phyloP scores from a whole-genome alignment of 345 rosid genomes.

The Linum lewisii region DNA sequence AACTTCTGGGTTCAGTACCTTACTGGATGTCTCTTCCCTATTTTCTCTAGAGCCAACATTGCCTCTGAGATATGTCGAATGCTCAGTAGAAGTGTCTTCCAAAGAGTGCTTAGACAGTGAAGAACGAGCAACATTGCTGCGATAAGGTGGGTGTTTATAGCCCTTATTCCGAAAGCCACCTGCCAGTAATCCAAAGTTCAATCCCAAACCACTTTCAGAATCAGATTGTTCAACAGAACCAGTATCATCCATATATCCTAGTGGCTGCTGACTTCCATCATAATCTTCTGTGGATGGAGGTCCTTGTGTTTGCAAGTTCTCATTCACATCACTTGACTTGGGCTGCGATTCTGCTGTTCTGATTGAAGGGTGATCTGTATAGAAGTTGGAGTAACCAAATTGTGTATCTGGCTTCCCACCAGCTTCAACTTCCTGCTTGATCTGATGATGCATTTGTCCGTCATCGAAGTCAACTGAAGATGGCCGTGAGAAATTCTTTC shows the following conservation, averaged over 20 bases:
- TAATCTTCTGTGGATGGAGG: slow-evolving; percentile 9
- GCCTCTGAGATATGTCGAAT: slow-evolving; percentile 15
- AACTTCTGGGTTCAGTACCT: slow-evolving; percentile 19
- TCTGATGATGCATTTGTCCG: background rate
- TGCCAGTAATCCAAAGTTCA: slow-evolving; percentile 34
- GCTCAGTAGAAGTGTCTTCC: slow-evolving; percentile 22
- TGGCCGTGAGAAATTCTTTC: background rate
- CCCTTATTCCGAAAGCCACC: slow-evolving; percentile 49
- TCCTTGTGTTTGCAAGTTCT: background rate
- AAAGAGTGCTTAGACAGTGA: slow-evolving; percentile 24
- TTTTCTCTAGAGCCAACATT: slow-evolving; percentile 20
- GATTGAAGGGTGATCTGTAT: background rate
- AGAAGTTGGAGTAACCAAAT: background rate
- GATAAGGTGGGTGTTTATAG: slow-evolving; percentile 36
- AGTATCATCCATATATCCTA: slow-evolving; percentile 20
- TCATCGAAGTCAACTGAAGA: background rate
- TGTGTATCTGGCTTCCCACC: background rate
- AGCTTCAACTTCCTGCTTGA: background rate
- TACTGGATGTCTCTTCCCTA: slow-evolving; percentile 21
- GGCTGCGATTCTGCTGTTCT: background rate
- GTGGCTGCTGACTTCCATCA: slow-evolving; percentile 7
- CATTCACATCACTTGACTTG: background rate
- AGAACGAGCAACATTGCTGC: slow-evolving; percentile 19
- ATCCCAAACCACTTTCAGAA: slow-evolving; percentile 30
- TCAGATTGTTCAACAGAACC: slow-evolving; percentile 23